Evolutionary conservation across 345 rosid species (phyloP), one percentile per base, ranked within the genome.

Genomic region (Erucastrum elatum): DNA sequence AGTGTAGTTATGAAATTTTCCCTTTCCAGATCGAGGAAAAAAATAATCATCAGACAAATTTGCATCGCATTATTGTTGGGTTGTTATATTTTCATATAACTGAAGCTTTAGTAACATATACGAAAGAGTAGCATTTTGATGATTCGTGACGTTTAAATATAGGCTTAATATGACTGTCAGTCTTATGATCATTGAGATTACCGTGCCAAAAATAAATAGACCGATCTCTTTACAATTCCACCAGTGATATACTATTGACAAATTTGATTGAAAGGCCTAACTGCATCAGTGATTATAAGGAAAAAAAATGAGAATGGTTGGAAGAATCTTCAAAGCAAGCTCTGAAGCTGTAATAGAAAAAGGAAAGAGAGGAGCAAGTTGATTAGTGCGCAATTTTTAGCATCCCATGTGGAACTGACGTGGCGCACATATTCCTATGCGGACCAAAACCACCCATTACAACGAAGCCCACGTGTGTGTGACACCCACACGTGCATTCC

Each of bases 381-480:
- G 77, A 25, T 17, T 70, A 46, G 76, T 77, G 75, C 25, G 12
- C 37, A 2, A 5, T 1, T 6, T 17, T 44, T 12, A 6, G 68
- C 51, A 46, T 49, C 31, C 72, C 82, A 79, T 79, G 82, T 79
- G 82, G 77, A 79, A 16, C 12, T 70, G 73, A 78, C 69, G 82
- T 72, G 82, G 82, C 64, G 74, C 77, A 72, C 82, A 72, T 44
- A 72, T 72, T 78, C 63, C 33, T 12, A 66, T 44, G 63, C 30
- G 9, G 72, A 15, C 61, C 27, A 27, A 71, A 65, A 29, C 77
- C 68, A 78, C 30, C 67, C 73, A 72, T 66, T 72, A 72, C 82
- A 78, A 74, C 82, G 21, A 44, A 72, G 82, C 77, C 72, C 82
- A 79, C 82, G 67, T 64, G 77, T 66, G 77, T 60, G 6, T 64